Evolutionary conservation across 108 stramenopile genomes (phyloP).

Genomic region (Cyclotella choctawhatcheeana): DNA sequence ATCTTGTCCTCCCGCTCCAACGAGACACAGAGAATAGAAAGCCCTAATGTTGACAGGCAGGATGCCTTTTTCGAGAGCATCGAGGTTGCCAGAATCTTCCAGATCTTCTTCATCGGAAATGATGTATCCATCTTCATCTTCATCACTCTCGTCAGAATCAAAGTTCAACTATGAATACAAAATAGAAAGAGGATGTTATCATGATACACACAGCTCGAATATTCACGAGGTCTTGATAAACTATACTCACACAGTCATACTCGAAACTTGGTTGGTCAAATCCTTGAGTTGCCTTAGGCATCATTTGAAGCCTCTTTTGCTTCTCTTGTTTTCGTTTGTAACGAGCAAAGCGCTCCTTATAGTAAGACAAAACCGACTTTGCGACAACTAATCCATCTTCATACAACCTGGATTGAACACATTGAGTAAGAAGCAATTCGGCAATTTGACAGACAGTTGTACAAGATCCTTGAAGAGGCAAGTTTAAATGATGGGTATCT

Average conservation of each 20-base stretch:
- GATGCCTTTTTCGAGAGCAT: constrained; percentile 57
- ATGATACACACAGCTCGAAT: background rate
- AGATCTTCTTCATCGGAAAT: constrained; percentile 74
- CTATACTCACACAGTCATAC: constrained; percentile 64
- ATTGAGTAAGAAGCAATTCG: constrained; percentile 68
- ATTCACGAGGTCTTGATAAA: too few relatives aligned
- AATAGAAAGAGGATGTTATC: background rate
- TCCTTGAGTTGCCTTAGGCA: constrained; percentile 32
- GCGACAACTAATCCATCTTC: constrained; percentile 67
- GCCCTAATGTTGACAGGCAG: constrained; percentile 73
- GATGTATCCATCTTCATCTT: constrained; percentile 35
- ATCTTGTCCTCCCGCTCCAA: constrained; percentile 69
- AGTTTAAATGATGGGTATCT: background rate
- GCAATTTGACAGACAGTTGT: constrained; percentile 74
- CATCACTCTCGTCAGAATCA: constrained; percentile 48
- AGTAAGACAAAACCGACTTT: constrained; percentile 67
- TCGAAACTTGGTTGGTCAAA: constrained; percentile 45
- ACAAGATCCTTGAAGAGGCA: constrained; percentile 74
- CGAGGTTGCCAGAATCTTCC: constrained; percentile 44
- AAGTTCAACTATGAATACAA: constrained; percentile 18
- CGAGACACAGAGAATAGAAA: constrained; percentile 61
- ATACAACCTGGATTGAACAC: constrained; percentile 60
- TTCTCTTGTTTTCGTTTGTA: constrained; percentile 35
- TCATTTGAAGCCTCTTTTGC: constrained; percentile 25
- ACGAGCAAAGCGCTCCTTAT: constrained; percentile 61